phyloP scores from a whole-genome alignment of 345 rosid genomes.

The Moricandia arvensis region DNA sequence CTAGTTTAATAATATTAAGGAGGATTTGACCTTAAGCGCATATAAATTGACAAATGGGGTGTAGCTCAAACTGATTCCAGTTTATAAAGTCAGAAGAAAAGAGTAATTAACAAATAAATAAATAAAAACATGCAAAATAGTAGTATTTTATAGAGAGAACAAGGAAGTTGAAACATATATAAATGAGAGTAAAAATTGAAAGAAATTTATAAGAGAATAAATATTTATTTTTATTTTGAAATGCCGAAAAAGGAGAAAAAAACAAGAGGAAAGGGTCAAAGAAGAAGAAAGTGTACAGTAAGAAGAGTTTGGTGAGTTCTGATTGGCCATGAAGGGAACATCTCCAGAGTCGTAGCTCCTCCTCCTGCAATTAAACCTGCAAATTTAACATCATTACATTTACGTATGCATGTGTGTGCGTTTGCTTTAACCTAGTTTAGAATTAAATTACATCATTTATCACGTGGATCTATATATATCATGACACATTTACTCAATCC shows the following conservation, averaged over 20 bases:
- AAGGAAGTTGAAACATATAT: conserved; percentile 21
- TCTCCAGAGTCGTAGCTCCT: conserved; percentile 97
- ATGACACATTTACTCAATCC: not conserved
- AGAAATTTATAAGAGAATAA: not conserved
- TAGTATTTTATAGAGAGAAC: conserved; percentile 7
- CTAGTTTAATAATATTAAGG: not conserved
- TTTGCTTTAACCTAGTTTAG: not conserved
- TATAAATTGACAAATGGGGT: conserved; percentile 30
- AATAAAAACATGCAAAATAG: not conserved
- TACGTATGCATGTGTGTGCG: conserved; percentile 1
- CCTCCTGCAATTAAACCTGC: conserved; percentile 43
- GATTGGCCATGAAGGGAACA: conserved; percentile 99
- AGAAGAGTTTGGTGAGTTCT: conserved; percentile 89
- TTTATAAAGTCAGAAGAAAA: conserved; percentile 32
- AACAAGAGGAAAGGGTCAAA: conserved; percentile 56
- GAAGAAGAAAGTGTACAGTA: conserved; percentile 51
- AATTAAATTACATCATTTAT: conserved; percentile 19
- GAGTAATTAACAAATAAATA: conserved; percentile 1
- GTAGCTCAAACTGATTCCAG: not conserved
- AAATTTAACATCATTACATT: conserved; percentile 37
- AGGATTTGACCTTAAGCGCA: conserved; percentile 29
- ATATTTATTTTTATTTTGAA: not conserved
- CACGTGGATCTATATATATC: conserved; percentile 28
- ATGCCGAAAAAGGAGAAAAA: conserved; percentile 34
- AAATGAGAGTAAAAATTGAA: conserved; percentile 7